These are phyloP conservation scores for Solanum virginianum DNA, from an alignment of 257 asterid species.

Conservation along the genomic window DNA sequence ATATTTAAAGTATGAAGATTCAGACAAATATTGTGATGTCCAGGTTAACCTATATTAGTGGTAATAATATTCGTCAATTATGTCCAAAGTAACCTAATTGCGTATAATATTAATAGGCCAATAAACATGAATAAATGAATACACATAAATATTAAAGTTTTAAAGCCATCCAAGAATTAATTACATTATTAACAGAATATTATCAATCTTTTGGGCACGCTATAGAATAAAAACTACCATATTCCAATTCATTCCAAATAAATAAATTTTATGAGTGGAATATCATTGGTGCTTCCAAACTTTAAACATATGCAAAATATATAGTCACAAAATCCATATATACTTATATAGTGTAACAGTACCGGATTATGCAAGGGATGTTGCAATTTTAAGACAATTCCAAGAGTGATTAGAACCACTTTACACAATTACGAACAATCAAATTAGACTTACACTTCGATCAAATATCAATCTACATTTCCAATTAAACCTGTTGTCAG, in stretches of 20 bases:
- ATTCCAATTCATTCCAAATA: not conserved
- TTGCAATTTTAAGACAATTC: not conserved
- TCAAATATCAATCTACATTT: slow-evolving; percentile 7
- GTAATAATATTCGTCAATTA: no score
- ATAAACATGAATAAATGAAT: not conserved
- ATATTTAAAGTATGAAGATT: no score
- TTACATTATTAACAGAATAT: not conserved
- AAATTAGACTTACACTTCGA: not conserved
- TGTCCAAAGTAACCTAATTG: no score
- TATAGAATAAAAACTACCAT: not conserved
- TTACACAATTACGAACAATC: not conserved
- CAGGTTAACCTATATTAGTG: no score
- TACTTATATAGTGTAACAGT: not conserved
- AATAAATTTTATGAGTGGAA: not conserved
- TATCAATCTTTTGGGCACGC: not conserved
- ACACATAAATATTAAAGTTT: not conserved
- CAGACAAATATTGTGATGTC: no score
- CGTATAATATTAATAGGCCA: no score
- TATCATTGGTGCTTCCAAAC: not conserved
- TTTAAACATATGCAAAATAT: not conserved
- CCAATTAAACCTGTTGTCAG: not conserved
- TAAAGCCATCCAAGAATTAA: not conserved
- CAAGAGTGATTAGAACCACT: not conserved
- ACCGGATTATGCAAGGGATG: not conserved
- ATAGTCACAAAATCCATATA: not conserved